Base-by-base conservation (phyloP, 768 basidiomycete species). In the Termitomyces sp. region DNA sequence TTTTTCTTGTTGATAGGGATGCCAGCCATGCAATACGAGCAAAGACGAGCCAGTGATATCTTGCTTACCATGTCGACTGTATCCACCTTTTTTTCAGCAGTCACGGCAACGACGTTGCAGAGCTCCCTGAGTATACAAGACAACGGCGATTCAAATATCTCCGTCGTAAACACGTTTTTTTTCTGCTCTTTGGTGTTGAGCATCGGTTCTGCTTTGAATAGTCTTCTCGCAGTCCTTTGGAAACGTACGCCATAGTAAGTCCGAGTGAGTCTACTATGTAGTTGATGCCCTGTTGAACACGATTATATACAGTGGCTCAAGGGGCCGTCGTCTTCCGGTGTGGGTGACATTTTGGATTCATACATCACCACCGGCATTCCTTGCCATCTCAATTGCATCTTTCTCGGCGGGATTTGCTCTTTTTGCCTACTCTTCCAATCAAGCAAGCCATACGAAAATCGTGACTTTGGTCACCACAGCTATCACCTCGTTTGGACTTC, bases 51-150 rank as follows among this genome's bases (percentile, higher is more conserved):
- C 18, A 54, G 52, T 10, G 59, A 60, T 15, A 45, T 51, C 12
- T 27, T 60, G 25, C 31, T 56, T 7, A 61, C 54, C 18, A 38
- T 68, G 18, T 57, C 61, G 2, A 63, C 65, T 5, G 55, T 62
- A 4, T 58, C 66, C 1, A 68, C 65, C 10, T 67, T 70, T 46
- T 69, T 70, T 53, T 69, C 69, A 0, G 68, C 63, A 5, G 69
- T 69, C 15, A 68, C 66, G 9, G 68, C 66, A 20, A 64, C 60
- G 7, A 64, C 41, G 12, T 50, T 68, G 16, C 60, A 63, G 48
- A 60, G 56, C 18, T 61, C 63, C 23, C 53, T 42, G 49, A 39
- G 20, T 32, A 41, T 32, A 27, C 47, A 45, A 31, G 33, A 16
- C 33, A 32, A 20, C 38, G 11, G 5, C 12, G 29, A 20, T 13